These are phyloP conservation scores for Microstegium vimineum DNA, from an alignment of 176 grass and related monocot genomes.

Conservation along the genomic window DNA sequence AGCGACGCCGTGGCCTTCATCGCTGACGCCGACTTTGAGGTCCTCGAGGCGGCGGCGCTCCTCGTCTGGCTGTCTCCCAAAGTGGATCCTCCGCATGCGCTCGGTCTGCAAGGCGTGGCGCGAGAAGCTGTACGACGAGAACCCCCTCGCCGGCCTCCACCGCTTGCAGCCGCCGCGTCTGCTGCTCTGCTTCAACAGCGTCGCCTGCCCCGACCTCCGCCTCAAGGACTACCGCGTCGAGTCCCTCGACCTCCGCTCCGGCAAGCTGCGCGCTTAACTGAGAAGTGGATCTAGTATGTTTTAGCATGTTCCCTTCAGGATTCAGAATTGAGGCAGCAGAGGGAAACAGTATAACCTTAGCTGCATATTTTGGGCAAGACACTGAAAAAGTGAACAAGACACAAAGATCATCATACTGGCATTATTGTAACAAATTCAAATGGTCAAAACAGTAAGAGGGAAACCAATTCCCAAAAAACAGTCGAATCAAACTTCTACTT, in stretches of 20 bases:
- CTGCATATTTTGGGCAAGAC: too few relatives aligned
- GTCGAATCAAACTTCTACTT: not conserved
- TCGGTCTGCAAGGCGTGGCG: conserved; percentile 9
- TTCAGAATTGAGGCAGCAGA: too few relatives aligned
- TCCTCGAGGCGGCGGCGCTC: not conserved
- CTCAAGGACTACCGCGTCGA: conserved; percentile 27
- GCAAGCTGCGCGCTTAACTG: not conserved
- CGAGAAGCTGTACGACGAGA: not conserved
- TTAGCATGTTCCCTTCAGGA: too few relatives aligned
- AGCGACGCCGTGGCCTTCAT: not conserved
- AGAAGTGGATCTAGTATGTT: too few relatives aligned
- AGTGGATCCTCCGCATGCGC: conserved; percentile 4
- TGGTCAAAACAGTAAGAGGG: too few relatives aligned
- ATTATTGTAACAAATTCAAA: too few relatives aligned
- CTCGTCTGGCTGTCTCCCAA: not conserved
- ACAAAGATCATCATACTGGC: too few relatives aligned
- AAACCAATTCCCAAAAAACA: not conserved
- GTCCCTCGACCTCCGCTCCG: not conserved
- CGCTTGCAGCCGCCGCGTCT: not conserved
- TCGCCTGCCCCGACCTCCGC: not conserved
- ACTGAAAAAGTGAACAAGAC: too few relatives aligned
- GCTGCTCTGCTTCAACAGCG: conserved; percentile 19
- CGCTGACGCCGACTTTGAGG: not conserved
- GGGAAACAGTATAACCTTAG: too few relatives aligned
- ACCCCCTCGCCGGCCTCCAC: not conserved